These are phyloP conservation scores for Skeletonema potamos DNA, from an alignment of 108 stramenopile genomes.

Conservation along the genomic window DNA sequence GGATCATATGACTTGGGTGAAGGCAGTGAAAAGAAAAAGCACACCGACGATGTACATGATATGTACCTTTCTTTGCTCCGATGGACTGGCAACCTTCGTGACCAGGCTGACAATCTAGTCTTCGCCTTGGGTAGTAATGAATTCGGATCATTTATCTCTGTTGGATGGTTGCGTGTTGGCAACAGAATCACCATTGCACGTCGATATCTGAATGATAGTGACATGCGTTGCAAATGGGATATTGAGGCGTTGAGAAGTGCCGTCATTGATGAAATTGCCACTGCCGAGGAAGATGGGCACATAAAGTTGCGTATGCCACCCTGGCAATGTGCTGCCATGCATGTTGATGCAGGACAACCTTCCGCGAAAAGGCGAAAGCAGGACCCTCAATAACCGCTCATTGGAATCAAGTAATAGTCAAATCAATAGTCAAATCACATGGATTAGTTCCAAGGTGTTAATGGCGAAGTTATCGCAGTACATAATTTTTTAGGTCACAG, in stretches of 20 bases:
- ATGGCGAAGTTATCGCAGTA: not conserved
- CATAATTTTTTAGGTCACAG: not conserved
- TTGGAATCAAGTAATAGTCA: too few relatives aligned
- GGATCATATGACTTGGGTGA: conserved; percentile 59
- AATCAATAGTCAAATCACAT: too few relatives aligned
- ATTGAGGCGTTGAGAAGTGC: conserved; percentile 46
- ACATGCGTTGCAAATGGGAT: conserved; percentile 55
- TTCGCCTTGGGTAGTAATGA: conserved; percentile 59
- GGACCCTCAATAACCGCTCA: not conserved
- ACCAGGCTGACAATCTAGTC: conserved; percentile 49
- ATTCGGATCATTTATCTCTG: conserved; percentile 56
- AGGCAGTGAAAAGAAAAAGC: conserved; percentile 18
- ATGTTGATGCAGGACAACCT: conserved; percentile 15
- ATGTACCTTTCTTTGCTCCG: conserved; percentile 45
- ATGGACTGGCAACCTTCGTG: conserved; percentile 57
- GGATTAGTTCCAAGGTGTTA: too few relatives aligned
- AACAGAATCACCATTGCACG: conserved; percentile 62
- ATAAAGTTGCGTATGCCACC: conserved; percentile 44
- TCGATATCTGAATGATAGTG: conserved; percentile 55
- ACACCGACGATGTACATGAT: conserved; percentile 52
- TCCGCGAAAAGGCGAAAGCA: conserved; percentile 24
- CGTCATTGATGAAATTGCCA: conserved; percentile 43
- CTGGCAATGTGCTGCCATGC: conserved; percentile 56
- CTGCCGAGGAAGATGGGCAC: conserved; percentile 27
- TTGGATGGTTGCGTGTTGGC: conserved; percentile 63